Base-by-base conservation (phyloP, 768 basidiomycete genomes). In the Pisolithus microcarpus region DNA sequence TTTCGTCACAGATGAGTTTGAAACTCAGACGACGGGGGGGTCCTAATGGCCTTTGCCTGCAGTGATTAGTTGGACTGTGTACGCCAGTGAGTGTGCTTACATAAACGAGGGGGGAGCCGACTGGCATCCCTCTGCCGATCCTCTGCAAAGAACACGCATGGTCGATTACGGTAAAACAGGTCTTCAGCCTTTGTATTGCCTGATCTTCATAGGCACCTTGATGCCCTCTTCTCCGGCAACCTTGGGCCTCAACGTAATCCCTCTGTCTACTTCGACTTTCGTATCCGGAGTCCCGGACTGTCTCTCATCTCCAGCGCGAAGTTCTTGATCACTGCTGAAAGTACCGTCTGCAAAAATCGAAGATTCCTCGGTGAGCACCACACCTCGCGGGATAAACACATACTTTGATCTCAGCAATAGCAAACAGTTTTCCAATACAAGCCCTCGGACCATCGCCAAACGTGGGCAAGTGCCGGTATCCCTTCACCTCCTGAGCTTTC, bases 291-390 rank as follows among this genome's bases (percentile, higher is more conserved):
- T n/a, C n/a, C n/a, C n/a, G n/a, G n/a, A n/a, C 76, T 77, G 40
- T 78, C 76, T 2, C 50, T 50, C 28, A 63, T 13, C 45, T 59
- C 62, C 16, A 63, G 59, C 0, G 68, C 58, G 55, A 76, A 79
- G 4, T 72, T 72, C 28, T 54, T 59, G 34, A 76, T 63, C n/a
- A 78, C 61, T 24, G 75, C 71, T 1, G 63, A 63, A 4, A 78
- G 56, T 0, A 73, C 72, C n/a, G 67, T 69, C 77, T 78, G 37
- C 18, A 24, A 48, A 21, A 10, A n/a, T 11, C 11, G 7, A 48
- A 31, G 2, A 16, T 46, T 7, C n/a, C 11, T 31, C 45, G 11
- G 19, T 23, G 19, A 28, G 44, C n/a, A 36, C 42, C 9, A 16
- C 19, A 28, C 15, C 34, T 24, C 11, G 15, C 3, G 11, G 1